Conservation (phyloP, 139 green algal species). For the Chlamydomonas incerta region DNA sequence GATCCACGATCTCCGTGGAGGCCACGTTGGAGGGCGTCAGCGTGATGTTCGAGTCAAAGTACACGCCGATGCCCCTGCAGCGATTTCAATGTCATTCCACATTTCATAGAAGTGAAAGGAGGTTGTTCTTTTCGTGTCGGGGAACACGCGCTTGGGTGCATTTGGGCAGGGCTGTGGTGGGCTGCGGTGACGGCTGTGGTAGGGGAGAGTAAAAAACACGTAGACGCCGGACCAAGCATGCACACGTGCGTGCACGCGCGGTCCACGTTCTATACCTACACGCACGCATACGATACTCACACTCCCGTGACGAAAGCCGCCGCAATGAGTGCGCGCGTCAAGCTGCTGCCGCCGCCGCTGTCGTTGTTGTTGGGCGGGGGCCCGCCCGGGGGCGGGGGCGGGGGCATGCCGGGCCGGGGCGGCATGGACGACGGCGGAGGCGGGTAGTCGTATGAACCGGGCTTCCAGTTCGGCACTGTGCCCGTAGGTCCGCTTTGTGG, state of each 20-base stretch:
- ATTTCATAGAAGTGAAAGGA: too few relatives aligned
- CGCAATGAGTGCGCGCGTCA: slow-evolving; percentile 10
- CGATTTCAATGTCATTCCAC: too few relatives aligned
- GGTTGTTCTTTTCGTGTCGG: too few relatives aligned
- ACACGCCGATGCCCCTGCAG: slow-evolving; percentile 45
- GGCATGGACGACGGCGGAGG: slow-evolving; percentile 2
- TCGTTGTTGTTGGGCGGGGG: slow-evolving; percentile 33
- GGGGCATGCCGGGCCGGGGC: not conserved
- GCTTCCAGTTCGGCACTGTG: slow-evolving; percentile 8
- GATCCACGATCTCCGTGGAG: slow-evolving; percentile 96
- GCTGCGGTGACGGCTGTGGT: too few relatives aligned
- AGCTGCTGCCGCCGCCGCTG: not conserved
- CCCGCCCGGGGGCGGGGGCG: not conserved
- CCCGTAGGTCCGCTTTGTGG: not conserved
- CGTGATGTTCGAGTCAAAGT: slow-evolving; percentile 82
- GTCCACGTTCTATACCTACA: too few relatives aligned
- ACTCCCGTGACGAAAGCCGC: slow-evolving; percentile 33
- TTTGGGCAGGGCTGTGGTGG: too few relatives aligned
- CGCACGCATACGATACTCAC: not conserved
- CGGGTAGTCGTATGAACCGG: slow-evolving; percentile 27
- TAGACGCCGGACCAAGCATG: too few relatives aligned
- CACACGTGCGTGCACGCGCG: too few relatives aligned
- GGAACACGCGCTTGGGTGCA: too few relatives aligned
- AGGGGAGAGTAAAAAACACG: too few relatives aligned
- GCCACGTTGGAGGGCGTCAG: slow-evolving; percentile 91